Base-by-base conservation (phyloP, 495 filamentous ascomycete genomes). In the Bryoglossum gracile region DNA sequence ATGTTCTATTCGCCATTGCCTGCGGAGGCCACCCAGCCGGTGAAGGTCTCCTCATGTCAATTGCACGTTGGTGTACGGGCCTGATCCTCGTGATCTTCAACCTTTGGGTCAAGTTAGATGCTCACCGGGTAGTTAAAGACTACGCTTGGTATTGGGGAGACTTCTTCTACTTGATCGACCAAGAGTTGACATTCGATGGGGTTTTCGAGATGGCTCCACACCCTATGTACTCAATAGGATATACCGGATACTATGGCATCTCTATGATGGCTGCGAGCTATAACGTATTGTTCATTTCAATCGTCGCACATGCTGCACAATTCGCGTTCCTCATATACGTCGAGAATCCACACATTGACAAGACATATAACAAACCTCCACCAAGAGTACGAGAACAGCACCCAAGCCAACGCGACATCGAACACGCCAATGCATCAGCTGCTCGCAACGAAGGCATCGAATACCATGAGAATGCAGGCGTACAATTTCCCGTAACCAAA, bases 111-210 rank as follows among this genome's bases (percentile, higher is more conserved):
- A 98, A 98, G 69, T 73, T 98, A 47, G 92, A 98, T 65, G 92
- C 92, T 16, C 92, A 97, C 65, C 73, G 92, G 44, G 92, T 98
- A n/a, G 92, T 98, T 57, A 97, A 97, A 68, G 94, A 98, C 64
- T 98, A 88, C 70, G 92, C 92, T 17, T 98, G 92, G 92, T 98
- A 97, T 68, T 98, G 92, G 92, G 92, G 92, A 44, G 92, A 98
- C 61, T 98, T 97, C 70, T 98, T 98, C 74, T 98, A 87, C 69
- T 82, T 98, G 63, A 88, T 97, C 62, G 94, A 98, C 64, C 89
- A 96, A 63, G 87, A 96, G 62, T 74, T 98, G 60, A 96, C 92
- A 25, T 97, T 98, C 56, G 94, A 98, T 62, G 94, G 94, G 39
- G 91, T 97, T 45, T 98, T 96, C 63, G 92, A 98, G 67, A 94